Evolutionary conservation across 2,329 filamentous ascomycete genomes (phyloP).

Genomic region (Aspergillus sp.): DNA sequence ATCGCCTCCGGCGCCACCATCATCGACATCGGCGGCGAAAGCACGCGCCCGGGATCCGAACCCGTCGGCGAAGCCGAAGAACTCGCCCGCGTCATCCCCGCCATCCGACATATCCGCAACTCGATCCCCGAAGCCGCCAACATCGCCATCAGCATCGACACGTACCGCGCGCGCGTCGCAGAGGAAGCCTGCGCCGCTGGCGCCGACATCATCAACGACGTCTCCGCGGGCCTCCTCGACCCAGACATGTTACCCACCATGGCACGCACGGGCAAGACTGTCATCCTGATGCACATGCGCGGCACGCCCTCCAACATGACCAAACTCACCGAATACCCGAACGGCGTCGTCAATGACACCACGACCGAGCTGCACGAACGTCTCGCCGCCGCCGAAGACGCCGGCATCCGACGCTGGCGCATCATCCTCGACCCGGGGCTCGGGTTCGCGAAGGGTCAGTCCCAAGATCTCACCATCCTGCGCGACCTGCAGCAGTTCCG

Average conservation of each 20-base stretch:
- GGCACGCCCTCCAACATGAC: constrained; percentile 83
- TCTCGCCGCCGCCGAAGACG: constrained; percentile 71
- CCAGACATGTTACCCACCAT: constrained; percentile 77
- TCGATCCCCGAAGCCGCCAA: constrained; percentile 60
- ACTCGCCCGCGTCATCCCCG: constrained; percentile 72
- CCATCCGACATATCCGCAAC: constrained; percentile 68
- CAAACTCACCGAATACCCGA: constrained; percentile 64
- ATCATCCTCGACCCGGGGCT: constrained; percentile 93
- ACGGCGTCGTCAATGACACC: constrained; percentile 65
- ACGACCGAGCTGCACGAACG: constrained; percentile 67
- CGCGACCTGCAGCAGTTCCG: constrained; percentile 65
- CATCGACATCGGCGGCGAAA: constrained; percentile 91
- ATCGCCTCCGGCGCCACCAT: constrained; percentile 73
- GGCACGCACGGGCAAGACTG: constrained; percentile 72
- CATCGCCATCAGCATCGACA: constrained; percentile 84
- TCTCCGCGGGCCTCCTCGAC: constrained; percentile 80
- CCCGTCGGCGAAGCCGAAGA: constrained; percentile 74
- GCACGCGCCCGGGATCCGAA: constrained; percentile 73
- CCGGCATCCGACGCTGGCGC: constrained; percentile 86
- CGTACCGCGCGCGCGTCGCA: constrained; percentile 83
- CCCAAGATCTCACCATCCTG: constrained; percentile 80
- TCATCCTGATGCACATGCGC: constrained; percentile 91
- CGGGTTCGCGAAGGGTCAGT: constrained; percentile 82
- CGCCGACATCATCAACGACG: constrained; percentile 92
- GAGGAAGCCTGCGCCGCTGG: constrained; percentile 72